phyloP scores from a whole-genome alignment of 179 eudicot species.

The Beta corolliflora region DNA sequence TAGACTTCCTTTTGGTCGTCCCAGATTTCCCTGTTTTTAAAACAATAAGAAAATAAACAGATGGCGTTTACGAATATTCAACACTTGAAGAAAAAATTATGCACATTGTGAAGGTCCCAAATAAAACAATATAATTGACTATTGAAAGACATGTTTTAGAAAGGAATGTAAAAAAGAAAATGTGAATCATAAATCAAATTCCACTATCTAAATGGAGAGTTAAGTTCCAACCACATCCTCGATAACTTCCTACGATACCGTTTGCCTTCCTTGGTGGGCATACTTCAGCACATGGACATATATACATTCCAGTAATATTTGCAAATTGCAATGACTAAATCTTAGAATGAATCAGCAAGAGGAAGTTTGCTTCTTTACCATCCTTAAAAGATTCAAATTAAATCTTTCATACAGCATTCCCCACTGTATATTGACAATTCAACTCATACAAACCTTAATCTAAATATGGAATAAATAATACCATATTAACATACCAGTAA shows the following conservation, averaged over 20 bases:
- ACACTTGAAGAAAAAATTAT: no score
- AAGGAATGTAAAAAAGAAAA: no score
- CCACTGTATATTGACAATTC: not conserved
- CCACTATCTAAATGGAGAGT: no score
- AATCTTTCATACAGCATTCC: not conserved
- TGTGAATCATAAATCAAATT: no score
- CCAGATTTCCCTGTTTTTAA: not conserved
- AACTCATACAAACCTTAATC: not conserved
- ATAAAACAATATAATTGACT: no score
- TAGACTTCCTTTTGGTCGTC: not conserved
- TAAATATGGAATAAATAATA: not conserved
- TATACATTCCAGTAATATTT: not conserved
- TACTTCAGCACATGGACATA: not conserved
- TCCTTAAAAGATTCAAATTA: not conserved
- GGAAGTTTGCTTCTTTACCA: no score
- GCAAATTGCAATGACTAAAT: not conserved
- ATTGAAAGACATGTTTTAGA: no score
- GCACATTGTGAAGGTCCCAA: no score
- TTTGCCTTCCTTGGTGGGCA: not conserved
- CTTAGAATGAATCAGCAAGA: no score
- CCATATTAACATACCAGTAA: not conserved
- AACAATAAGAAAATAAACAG: not conserved
- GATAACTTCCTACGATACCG: no score
- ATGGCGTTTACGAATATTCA: no score
- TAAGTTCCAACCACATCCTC: no score